Evolutionary conservation across 1,284 basidiomycete species (phyloP).

Genomic region (Apiotrichum gamsii): DNA sequence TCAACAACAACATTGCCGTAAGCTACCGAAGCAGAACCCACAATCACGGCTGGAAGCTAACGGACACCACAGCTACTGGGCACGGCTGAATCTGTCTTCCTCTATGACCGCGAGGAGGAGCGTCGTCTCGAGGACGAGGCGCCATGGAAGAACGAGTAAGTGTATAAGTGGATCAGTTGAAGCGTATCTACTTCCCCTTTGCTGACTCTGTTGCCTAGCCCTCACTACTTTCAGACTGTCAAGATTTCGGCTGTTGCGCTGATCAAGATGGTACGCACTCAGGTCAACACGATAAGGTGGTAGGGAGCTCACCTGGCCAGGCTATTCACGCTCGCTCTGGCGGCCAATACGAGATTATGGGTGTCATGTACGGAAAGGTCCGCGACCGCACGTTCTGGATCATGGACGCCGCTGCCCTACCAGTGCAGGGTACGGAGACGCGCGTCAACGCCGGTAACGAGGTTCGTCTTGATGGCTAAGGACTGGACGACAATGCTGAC

Average conservation of each 20-base stretch:
- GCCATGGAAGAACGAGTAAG: constrained; percentile 84
- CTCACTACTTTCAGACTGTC: constrained; percentile 87
- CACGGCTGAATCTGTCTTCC: constrained; percentile 65
- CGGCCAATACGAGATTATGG: constrained; percentile 98
- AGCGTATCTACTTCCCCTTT: not conserved
- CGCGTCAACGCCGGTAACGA: constrained; percentile 94
- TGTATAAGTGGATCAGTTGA: not conserved
- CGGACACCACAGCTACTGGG: constrained; percentile 24
- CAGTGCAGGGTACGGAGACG: constrained; percentile 98
- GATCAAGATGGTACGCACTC: constrained; percentile 96
- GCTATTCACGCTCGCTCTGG: constrained; percentile 97
- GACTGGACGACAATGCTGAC: no score
- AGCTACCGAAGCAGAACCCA: not conserved
- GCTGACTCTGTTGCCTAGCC: constrained; percentile 50
- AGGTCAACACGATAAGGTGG: no score
- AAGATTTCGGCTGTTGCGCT: constrained; percentile 91
- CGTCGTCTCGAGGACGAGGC: constrained; percentile 61
- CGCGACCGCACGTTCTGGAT: constrained; percentile 79
- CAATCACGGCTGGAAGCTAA: not conserved
- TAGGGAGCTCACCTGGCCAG: constrained; percentile 51
- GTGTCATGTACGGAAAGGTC: constrained; percentile 96
- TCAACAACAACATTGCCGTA: constrained; percentile 65
- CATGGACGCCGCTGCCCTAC: constrained; percentile 93
- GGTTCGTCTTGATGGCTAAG: constrained; percentile 24
- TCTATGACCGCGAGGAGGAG: constrained; percentile 69